Evolutionary conservation across 495 filamentous ascomycete genomes (phyloP).

Genomic region (Aspergillus homomorphus): DNA sequence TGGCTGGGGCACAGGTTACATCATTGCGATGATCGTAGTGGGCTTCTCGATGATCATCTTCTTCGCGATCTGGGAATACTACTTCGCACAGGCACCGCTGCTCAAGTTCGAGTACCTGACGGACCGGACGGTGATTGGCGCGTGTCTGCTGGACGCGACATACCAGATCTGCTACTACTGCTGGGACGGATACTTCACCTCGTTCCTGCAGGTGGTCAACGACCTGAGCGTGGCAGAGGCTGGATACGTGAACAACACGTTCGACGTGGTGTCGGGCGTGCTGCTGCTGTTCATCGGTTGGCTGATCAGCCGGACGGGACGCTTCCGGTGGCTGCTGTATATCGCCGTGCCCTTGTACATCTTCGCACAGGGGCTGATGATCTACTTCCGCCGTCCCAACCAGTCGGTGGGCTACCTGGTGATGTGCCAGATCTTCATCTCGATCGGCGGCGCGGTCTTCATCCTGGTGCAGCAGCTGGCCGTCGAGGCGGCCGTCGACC

Average conservation of each 20-base stretch:
- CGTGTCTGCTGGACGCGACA: conserved; percentile 52
- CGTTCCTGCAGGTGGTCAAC: conserved; percentile 72
- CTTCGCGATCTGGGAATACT: conserved; percentile 57
- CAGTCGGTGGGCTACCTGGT: conserved; percentile 60
- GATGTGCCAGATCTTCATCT: conserved; percentile 72
- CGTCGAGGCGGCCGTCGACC: conserved; percentile 60
- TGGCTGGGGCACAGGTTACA: conserved; percentile 46
- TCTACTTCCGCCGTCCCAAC: conserved; percentile 60
- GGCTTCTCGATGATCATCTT: conserved; percentile 51
- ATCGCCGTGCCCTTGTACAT: conserved; percentile 58
- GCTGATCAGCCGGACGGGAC: conserved; percentile 52
- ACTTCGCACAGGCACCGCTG: conserved; percentile 51
- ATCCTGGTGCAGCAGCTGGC: conserved; percentile 65
- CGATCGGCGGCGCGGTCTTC: conserved; percentile 55
- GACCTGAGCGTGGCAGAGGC: conserved; percentile 50
- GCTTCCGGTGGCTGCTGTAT: conserved; percentile 51
- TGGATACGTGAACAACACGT: conserved; percentile 51
- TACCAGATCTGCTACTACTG: conserved; percentile 55
- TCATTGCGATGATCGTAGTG: conserved; percentile 56
- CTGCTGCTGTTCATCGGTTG: conserved; percentile 45
- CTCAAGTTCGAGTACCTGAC: conserved; percentile 58
- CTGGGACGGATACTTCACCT: conserved; percentile 62
- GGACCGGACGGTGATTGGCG: conserved; percentile 63
- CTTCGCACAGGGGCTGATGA: conserved; percentile 57
- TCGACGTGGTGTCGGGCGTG: conserved; percentile 47